Conservation (phyloP, 331 rosid species). For the Rhamnella rubrinervis region DNA sequence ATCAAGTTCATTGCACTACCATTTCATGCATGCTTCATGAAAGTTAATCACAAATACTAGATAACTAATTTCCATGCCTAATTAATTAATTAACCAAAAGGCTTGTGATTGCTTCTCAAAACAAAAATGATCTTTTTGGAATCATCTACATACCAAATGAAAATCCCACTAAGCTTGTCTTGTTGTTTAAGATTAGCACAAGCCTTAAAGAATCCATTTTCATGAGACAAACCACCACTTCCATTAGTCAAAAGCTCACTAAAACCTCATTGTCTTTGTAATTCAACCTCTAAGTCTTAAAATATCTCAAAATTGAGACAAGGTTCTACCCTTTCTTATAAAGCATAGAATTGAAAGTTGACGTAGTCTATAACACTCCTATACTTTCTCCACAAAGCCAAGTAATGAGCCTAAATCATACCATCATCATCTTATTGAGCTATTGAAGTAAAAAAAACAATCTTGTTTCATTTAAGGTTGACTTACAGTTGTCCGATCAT, state of each 20-base stretch:
- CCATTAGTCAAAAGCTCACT: slow-evolving; percentile 29
- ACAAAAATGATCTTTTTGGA: slow-evolving; percentile 16
- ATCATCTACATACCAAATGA: slow-evolving; percentile 28
- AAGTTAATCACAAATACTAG: no score
- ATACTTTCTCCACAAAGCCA: slow-evolving; percentile 32
- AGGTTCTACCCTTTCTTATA: slow-evolving; percentile 15
- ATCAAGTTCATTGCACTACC: no score
- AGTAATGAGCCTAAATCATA: slow-evolving; percentile 23
- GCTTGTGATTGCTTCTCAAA: slow-evolving; percentile 27
- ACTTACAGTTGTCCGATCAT: slow-evolving; percentile 25
- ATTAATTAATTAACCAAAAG: slow-evolving; percentile 6
- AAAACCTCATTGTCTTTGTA: slow-evolving; percentile 24
- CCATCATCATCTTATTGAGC: slow-evolving; percentile 30
- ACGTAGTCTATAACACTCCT: slow-evolving; percentile 23
- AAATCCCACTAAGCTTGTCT: slow-evolving; percentile 25
- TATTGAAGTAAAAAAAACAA: slow-evolving; percentile 28
- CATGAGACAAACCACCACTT: slow-evolving; percentile 26
- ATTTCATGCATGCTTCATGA: no score
- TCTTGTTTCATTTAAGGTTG: slow-evolving; percentile 15
- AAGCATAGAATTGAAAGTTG: slow-evolving; percentile 32
- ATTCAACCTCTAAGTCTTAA: slow-evolving; percentile 23
- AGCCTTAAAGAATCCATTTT: slow-evolving; percentile 28
- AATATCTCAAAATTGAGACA: slow-evolving; percentile 12
- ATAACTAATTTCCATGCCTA: not conserved
- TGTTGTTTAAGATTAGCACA: slow-evolving; percentile 14